A percentile compares a stretch with the other conserved stretches of the same genome.
Conservation (phyloP, 176 grass and related monocot species). For the Eragrostis nindensis region DNA sequence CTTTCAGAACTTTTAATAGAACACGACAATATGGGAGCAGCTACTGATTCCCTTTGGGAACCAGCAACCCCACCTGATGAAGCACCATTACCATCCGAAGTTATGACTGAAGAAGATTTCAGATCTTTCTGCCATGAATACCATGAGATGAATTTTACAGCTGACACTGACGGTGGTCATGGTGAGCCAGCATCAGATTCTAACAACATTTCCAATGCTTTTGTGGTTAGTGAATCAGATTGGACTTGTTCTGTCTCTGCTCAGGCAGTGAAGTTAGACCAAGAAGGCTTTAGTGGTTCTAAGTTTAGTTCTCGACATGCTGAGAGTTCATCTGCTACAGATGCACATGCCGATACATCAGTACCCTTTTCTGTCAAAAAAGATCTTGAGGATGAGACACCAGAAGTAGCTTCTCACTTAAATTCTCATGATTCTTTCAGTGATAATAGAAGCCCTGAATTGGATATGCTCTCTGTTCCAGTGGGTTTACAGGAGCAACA, state of each 20-base stretch:
- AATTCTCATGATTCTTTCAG: slow-evolving; percentile 38
- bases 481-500: slow-evolving; percentile 37
- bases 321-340: slow-evolving; percentile 26
- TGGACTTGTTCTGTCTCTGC: slow-evolving; percentile 7
- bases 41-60: slow-evolving; percentile 71
- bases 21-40: slow-evolving; percentile 36
- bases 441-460: slow-evolving; percentile 47
- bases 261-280: slow-evolving; percentile 16
- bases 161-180: slow-evolving; percentile 28
- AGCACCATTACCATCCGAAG: slow-evolving; percentile 49
- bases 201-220: slow-evolving; percentile 39
- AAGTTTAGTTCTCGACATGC: slow-evolving; percentile 15
- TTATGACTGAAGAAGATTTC: slow-evolving; percentile 61
- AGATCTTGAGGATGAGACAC: slow-evolving; percentile 15
- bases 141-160: slow-evolving; percentile 48
- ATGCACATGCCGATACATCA: slow-evolving; percentile 11
- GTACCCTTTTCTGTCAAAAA: slow-evolving; percentile 24
- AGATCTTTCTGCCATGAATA: slow-evolving; percentile 54
- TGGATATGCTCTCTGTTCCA: slow-evolving; percentile 33
- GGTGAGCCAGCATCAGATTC: slow-evolving; percentile 47
- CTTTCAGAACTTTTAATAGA: slow-evolving; percentile 53
- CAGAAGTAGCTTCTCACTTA: slow-evolving; percentile 34
- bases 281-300: slow-evolving; percentile 31
- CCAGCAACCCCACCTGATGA: slow-evolving; percentile 65
- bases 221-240: slow-evolving; percentile 33